A percentile compares a stretch with the other conserved stretches of the same genome.
phyloP scores from a whole-genome alignment of 2,329 filamentous ascomycete species.

The Diplodia seriata region DNA sequence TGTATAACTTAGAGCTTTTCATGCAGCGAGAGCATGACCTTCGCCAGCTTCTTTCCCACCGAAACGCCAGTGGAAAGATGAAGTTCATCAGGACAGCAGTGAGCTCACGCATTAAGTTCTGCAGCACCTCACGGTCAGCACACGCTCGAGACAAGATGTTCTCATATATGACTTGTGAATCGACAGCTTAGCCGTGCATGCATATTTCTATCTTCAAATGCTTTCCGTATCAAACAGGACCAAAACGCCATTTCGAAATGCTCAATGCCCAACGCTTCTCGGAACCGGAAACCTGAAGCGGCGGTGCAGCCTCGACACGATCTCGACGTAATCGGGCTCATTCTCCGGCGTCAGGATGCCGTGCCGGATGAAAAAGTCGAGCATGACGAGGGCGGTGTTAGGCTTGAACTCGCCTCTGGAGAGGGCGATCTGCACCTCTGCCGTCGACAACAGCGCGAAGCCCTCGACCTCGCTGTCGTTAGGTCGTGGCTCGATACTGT shows the following conservation, averaged over 20 bases:
- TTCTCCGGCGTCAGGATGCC: conserved; percentile 79
- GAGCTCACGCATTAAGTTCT: no score
- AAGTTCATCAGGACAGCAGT: no score
- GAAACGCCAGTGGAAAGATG: no score
- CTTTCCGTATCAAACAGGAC: neutral
- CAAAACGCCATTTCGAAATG: neutral
- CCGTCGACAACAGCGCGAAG: conserved; percentile 78
- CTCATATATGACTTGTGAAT: no score
- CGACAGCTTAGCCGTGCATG: neutral
- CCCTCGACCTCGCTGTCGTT: conserved; percentile 88
- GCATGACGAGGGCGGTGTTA: conserved; percentile 81
- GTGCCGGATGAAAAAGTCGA: conserved; percentile 91
- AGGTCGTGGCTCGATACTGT: conserved; percentile 73
- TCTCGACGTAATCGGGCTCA: conserved; percentile 79
- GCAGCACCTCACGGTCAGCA: no score
- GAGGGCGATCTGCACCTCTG: conserved; percentile 74
- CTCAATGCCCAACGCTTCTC: neutral
- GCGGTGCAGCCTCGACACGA: conserved; percentile 77
- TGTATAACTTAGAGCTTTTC: no score
- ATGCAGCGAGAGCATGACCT: no score
- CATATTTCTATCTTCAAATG: neutral
- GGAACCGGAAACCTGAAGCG: conserved; percentile 72
- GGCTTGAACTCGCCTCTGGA: conserved; percentile 83
- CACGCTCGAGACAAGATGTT: no score
- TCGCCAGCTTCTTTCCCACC: no score